These are phyloP conservation scores for Hygrocybe coccinea DNA, from an alignment of 768 basidiomycete species.

Conservation along the genomic window DNA sequence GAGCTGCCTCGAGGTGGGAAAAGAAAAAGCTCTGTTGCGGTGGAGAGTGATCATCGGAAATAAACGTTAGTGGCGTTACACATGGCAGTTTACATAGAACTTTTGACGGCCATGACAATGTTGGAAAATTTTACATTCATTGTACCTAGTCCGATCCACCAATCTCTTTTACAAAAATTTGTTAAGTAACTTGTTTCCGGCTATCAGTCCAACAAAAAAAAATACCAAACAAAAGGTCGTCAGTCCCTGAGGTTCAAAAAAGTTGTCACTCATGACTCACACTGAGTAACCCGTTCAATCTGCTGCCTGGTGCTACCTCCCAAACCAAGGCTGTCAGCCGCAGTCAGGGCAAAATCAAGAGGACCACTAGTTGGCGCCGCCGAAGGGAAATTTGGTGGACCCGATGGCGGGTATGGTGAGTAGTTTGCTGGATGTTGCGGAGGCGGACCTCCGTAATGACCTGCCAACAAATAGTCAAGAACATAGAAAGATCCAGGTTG, in stretches of 20 bases:
- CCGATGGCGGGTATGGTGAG: constrained; percentile 21
- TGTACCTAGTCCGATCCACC: background rate
- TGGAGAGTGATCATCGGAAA: too few relatives aligned
- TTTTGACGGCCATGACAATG: too few relatives aligned
- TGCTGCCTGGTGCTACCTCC: constrained; percentile 47
- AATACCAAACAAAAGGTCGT: too few relatives aligned
- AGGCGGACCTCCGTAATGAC: background rate
- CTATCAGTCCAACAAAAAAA: constrained; percentile 16
- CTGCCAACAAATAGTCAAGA: background rate
- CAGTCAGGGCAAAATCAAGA: constrained; percentile 41
- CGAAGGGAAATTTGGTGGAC: constrained; percentile 27
- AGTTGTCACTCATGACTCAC: constrained; percentile 4
- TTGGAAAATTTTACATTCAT: background rate
- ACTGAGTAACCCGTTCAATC: constrained; percentile 35
- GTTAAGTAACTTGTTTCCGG: constrained; percentile 34
- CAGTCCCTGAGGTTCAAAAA: background rate
- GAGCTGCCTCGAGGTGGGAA: too few relatives aligned
- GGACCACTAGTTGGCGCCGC: constrained; percentile 28
- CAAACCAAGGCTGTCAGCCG: constrained; percentile 53
- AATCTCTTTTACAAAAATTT: constrained; percentile 16
- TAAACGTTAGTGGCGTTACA: too few relatives aligned
- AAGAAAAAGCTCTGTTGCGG: too few relatives aligned
- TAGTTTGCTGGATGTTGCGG: constrained; percentile 13
- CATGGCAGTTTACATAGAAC: too few relatives aligned
- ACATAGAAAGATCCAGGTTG: background rate